Base-by-base conservation (phyloP, 139 green algal genomes). In the Tetradesmus lagerheimii region DNA sequence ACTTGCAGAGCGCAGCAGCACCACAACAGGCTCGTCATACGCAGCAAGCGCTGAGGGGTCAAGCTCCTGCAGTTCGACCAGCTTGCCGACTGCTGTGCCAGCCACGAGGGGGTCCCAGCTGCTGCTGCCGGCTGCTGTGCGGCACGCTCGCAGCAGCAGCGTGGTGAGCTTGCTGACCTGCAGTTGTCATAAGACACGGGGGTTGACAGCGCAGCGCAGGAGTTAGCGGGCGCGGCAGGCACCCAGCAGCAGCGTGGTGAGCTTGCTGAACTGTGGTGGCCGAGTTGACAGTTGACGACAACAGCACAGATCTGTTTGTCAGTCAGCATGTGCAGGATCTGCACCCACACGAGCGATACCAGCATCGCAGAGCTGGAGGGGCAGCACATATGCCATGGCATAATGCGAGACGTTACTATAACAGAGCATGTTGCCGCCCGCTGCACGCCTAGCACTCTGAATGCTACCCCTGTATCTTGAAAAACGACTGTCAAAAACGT, bases 91-190 rank as follows among this genome's bases (percentile, higher is more conserved):
- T 5, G 85, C 93, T 25, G 91, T 91, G 38, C 96, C 96, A 90
- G 95, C 37, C 34, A 99, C 96, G 8, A 99, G 90, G 14, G 94
- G 95, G 79, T 99, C 97, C 97, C 96, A 99, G 37, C 92, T 89
- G 71, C 74, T 93, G 89, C 88, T 84, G 15, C 93, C 91, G 25
- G 91, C 92, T 45, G 92, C 92, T 23, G 91, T 34, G 31, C 96
- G 86, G 67, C 94, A 79, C 11, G 93, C 94, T 27, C 94, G 91
- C 37, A 94, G 86, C 91, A 98, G 86, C 85, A 96, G 83, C 2
- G 93, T 89, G 12, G 92, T 93, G 74, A 98, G 94, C 93, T 97
- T 97, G 50, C 93, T 95, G 50, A 97, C 87, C 87, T 89, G 82
- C 90, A 79, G 81, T 11, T 45, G 57, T 62, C n/a, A 41, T 27